Percentiles rank a stretch among this genome's conserved stretches.
phyloP scores from a whole-genome alignment of 768 basidiomycete species.

The Psilocybe sp. region DNA sequence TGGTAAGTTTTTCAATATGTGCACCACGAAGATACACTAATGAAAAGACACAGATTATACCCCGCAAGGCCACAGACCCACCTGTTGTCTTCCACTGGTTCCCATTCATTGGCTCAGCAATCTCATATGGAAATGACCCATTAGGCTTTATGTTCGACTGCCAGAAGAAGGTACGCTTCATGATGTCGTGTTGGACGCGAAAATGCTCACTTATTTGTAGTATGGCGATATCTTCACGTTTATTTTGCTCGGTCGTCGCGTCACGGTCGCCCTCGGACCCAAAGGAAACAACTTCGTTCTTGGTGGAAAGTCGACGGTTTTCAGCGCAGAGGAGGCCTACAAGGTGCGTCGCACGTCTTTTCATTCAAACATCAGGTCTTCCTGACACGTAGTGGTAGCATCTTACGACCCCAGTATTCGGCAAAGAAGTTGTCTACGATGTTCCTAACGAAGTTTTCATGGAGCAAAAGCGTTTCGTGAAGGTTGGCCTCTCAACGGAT shows the following conservation, averaged over 20 bases:
- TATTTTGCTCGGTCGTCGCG: conserved; percentile 80
- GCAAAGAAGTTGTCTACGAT: conserved; percentile 97
- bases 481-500: conserved; percentile 90
- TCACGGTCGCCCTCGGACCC: conserved; percentile 88
- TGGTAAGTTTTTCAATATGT: conserved; percentile 45
- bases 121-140: conserved; percentile 90
- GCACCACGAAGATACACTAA: background rate
- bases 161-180: conserved; percentile 62
- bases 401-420: conserved; percentile 92
- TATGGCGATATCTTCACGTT: conserved; percentile 98
- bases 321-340: conserved; percentile 97
- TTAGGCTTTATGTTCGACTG: conserved; percentile 81
- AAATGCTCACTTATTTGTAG: conserved; percentile 35
- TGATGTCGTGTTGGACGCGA: background rate
- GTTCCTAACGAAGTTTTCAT: conserved; percentile 94
- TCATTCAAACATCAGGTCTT: background rate
- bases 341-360: conserved; percentile 46
- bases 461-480: conserved; percentile 99
- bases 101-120: conserved; percentile 87
- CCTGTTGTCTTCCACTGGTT: conserved; percentile 93
- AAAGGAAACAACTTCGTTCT: conserved; percentile 94
- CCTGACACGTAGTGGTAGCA: conserved; percentile 45
- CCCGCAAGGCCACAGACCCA: conserved; percentile 69
- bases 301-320: conserved; percentile 87
- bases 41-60: conserved; percentile 47